Base-by-base conservation (phyloP, 306 rosid genomes). In the Gillenia trifoliata region DNA sequence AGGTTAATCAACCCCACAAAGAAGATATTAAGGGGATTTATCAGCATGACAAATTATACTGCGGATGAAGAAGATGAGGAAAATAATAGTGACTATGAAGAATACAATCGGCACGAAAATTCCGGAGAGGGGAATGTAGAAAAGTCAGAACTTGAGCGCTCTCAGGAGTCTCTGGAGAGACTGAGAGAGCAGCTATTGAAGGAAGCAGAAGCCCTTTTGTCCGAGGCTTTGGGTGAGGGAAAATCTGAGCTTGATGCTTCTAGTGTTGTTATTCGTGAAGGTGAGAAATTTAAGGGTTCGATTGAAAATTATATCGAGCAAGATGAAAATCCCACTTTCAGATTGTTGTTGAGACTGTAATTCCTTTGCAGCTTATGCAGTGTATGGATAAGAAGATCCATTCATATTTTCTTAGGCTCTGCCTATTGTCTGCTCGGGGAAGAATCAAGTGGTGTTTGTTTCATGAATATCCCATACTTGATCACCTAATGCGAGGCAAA, bases 1-100 rank as follows among this genome's bases (percentile, higher is more conserved):
- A 61, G 47, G 68, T 2, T 64, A 10, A 64, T 8, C 26, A 34
- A 64, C 43, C 26, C 11, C 68, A 4, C 13, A 29, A 52, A 28
- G 25, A 29, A 59, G 10, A 73, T 22, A 60, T 29, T 60, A 3
- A 11, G 28, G 8, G 59, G 60, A 29, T 47, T 8, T 41, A 20
- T 60, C 68, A 61, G 20, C 77, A 43, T 73, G 68, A 43, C 31
- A 47, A 73, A 43, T 73, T 73, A 41, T 52, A 61, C 52, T 36
- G 75, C 2, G 43, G 20, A 13, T 2, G 26, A 56, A 28, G 66
- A 71, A 25, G 38, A 71, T 23, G 36, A 13, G 6, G 15, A 12
- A 47, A 73, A 43, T 73, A 60, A 41, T 1, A 47, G 52, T 40
- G 76, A 12, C 43, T 6, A 31, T 38, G 67, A 56, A 28, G 67